Conservation (phyloP, 2,329 filamentous ascomycete genomes). For the Colletotrichum orbiculare region DNA sequence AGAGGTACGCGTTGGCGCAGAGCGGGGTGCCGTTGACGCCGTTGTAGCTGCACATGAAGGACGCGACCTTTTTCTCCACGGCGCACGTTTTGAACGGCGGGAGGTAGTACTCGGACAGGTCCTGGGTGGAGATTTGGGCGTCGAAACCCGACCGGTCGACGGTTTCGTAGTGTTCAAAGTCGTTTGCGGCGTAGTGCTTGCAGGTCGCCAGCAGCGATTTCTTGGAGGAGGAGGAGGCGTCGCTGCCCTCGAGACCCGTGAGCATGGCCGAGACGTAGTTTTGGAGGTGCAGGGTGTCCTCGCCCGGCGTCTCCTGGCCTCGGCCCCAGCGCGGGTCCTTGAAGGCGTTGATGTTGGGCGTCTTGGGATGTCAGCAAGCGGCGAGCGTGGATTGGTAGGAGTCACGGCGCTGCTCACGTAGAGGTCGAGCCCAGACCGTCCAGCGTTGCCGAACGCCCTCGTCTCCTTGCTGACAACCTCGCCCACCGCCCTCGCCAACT, state of each 20-base stretch:
- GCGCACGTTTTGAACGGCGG: slow-evolving; percentile 74
- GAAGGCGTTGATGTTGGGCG: slow-evolving; percentile 75
- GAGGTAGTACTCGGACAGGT: slow-evolving; percentile 75
- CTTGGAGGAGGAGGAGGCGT: slow-evolving; percentile 37
- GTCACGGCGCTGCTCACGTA: slow-evolving; percentile 49
- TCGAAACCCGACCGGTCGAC: slow-evolving; percentile 64
- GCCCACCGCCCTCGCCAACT: slow-evolving; percentile 67
- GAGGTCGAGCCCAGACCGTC: slow-evolving; percentile 65
- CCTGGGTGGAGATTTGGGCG: slow-evolving; percentile 67
- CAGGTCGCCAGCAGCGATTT: slow-evolving; percentile 63
- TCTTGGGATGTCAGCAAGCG: slow-evolving; percentile 41
- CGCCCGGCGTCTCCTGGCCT: slow-evolving; percentile 69
- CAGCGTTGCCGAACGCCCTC: slow-evolving; percentile 72
- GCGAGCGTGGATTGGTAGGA: neutral
- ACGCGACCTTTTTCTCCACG: slow-evolving; percentile 65
- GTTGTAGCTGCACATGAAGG: slow-evolving; percentile 73
- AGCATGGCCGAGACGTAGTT: slow-evolving; percentile 65
- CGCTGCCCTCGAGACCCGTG: slow-evolving; percentile 59
- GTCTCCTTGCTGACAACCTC: slow-evolving; percentile 68
- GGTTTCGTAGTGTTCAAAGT: slow-evolving; percentile 60
- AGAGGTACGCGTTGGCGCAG: slow-evolving; percentile 71
- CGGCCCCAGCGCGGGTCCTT: slow-evolving; percentile 72
- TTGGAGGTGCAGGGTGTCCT: slow-evolving; percentile 62
- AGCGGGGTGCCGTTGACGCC: slow-evolving; percentile 73
- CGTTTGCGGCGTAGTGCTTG: slow-evolving; percentile 70